These are phyloP conservation scores for Casuarina equisetifolia DNA, from an alignment of 306 rosid species.

Conservation along the genomic window DNA sequence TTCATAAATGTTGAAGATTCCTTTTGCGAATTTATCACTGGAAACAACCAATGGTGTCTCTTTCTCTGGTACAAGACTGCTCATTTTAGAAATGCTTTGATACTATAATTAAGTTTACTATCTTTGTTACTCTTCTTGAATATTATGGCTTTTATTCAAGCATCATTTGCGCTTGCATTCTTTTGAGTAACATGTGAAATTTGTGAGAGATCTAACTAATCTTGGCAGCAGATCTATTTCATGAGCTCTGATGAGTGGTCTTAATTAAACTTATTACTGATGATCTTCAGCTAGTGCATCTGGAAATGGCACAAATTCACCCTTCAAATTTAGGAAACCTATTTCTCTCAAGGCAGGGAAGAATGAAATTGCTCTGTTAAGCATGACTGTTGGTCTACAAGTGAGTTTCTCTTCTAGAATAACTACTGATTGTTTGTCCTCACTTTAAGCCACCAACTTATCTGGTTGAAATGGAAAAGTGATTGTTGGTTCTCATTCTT, in stretches of 20 bases:
- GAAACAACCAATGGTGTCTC: background rate
- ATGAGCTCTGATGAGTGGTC: conserved; percentile 6
- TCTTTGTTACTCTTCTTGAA: background rate
- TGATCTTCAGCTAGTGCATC: conserved; percentile 61
- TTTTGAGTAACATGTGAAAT: background rate
- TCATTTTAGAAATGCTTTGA: background rate
- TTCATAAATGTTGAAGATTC: background rate
- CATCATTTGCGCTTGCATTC: conserved; percentile 1
- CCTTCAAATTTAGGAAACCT: conserved; percentile 58
- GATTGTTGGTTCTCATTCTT: background rate
- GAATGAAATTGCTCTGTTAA: conserved; percentile 75
- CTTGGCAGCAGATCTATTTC: conserved; percentile 1
- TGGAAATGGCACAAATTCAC: conserved; percentile 81
- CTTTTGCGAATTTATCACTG: background rate
- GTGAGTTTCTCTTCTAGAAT: conserved; percentile 35
- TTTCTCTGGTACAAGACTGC: background rate
- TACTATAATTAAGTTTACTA: background rate
- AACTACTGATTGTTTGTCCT: conserved; percentile 12
- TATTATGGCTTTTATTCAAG: background rate
- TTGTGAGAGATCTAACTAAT: background rate
- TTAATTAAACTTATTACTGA: conserved; percentile 10
- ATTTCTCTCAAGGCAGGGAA: conserved; percentile 75
- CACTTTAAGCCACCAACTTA: conserved; percentile 8
- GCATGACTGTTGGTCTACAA: conserved; percentile 92
- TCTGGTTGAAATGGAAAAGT: background rate